Evolutionary conservation across 2,329 filamentous ascomycete species (phyloP).

Genomic region (Ophiostoma montium): DNA sequence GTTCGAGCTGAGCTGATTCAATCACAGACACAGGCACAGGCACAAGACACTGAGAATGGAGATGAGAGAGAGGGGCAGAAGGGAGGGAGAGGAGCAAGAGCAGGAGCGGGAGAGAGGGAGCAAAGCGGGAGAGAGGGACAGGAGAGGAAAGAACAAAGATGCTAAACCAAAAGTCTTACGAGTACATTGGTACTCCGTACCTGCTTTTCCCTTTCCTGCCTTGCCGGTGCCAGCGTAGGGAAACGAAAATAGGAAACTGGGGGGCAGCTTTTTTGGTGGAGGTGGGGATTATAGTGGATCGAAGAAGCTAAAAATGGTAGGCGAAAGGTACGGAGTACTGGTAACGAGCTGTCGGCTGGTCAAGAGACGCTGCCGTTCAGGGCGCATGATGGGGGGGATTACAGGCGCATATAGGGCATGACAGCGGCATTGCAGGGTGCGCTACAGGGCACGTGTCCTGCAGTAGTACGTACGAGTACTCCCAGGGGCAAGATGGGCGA

Average conservation of each 20-base stretch:
- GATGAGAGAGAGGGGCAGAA: neutral
- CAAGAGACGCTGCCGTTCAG: no score
- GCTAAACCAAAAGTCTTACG: neutral
- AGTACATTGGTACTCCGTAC: neutral
- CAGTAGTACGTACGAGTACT: no score
- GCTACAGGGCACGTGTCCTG: no score
- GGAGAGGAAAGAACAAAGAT: neutral
- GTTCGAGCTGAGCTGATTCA: no score
- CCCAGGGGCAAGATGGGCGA: no score
- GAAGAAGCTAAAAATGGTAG: conserved; percentile 7
- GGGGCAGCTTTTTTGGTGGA: conserved; percentile 8
- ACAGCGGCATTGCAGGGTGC: no score
- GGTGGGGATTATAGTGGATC: conserved; percentile 11
- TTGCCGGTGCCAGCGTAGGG: conserved; percentile 5
- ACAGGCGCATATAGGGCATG: no score
- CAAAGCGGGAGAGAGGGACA: no score
- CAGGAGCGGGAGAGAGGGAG: neutral
- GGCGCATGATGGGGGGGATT: no score
- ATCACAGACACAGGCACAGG: no score
- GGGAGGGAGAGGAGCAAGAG: neutral
- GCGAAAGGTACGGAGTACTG: neutral
- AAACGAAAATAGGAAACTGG: conserved; percentile 5
- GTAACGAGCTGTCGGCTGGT: no score
- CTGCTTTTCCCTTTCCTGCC: neutral
- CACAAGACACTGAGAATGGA: neutral